phyloP scores from a whole-genome alignment of 2,329 filamentous ascomycete species.

The Epichloe sylvatica region DNA sequence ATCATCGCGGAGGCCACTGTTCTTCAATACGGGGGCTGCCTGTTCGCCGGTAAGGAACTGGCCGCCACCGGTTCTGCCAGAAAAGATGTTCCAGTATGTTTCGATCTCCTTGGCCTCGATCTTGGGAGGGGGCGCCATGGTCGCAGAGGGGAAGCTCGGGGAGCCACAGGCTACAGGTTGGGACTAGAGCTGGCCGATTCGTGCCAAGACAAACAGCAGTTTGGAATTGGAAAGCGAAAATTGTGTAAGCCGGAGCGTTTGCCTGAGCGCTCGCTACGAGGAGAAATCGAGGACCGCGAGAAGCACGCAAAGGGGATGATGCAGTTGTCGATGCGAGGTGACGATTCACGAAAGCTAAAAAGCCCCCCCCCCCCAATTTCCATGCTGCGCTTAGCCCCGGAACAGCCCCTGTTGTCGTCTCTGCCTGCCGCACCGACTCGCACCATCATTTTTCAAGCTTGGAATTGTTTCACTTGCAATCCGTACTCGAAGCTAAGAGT shows the following conservation, averaged over 20 bases:
- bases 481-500: too few species aligned
- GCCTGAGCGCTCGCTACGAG: neutral
- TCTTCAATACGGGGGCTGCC: slow-evolving; percentile 46
- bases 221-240: neutral
- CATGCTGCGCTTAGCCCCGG: neutral
- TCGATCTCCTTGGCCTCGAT: slow-evolving; percentile 50
- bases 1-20: slow-evolving; percentile 47
- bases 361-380: too few species aligned
- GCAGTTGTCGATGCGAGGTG: neutral
- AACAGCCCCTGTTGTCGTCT: too few species aligned
- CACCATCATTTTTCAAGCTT: too few species aligned
- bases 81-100: slow-evolving; percentile 53
- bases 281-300: neutral
- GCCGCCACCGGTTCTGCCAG: slow-evolving; percentile 43
- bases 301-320: neutral
- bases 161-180: neutral
- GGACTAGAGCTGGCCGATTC: neutral
- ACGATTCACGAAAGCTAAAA: too few species aligned
- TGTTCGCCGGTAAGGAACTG: slow-evolving; percentile 48
- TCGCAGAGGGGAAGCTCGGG: slow-evolving; percentile 11
- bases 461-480: too few species aligned
- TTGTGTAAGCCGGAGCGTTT: neutral
- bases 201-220: neutral
- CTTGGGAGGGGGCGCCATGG: slow-evolving; percentile 37
- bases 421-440: too few species aligned